phyloP scores from a whole-genome alignment of 176 grass and related monocot species.

The Tillandsia fasciculata region DNA sequence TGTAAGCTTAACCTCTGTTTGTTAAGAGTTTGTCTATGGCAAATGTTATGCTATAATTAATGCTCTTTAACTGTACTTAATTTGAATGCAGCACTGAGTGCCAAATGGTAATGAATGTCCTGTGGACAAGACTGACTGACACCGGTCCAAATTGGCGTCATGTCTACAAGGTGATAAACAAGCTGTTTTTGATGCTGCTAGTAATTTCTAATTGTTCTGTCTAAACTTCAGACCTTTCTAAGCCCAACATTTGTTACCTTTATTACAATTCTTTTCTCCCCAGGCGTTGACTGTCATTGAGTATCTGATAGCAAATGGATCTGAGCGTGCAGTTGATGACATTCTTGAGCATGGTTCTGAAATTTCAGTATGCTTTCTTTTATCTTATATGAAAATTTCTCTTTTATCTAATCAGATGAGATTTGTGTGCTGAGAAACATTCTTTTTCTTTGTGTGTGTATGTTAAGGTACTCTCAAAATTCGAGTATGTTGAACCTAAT shows the following conservation, averaged over 20 bases:
- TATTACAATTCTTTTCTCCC: neutral
- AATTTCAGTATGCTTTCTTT: conserved; percentile 63
- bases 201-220: conserved; percentile 5
- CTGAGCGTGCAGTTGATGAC: conserved; percentile 87
- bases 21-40: neutral
- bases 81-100: conserved; percentile 49
- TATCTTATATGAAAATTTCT: conserved; percentile 2
- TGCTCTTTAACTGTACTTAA: conserved; percentile 1
- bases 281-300: conserved; percentile 91
- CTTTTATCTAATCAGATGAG: conserved; percentile 4
- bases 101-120: conserved; percentile 94
- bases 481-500: conserved; percentile 93
- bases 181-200: conserved; percentile 12
- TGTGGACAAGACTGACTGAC: conserved; percentile 78
- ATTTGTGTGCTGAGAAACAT: conserved; percentile 13
- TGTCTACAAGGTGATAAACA: conserved; percentile 60
- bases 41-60: neutral
- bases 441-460: conserved; percentile 16
- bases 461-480: conserved; percentile 70
- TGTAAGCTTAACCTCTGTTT: conserved; percentile 11
- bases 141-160: conserved; percentile 78
- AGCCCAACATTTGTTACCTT: neutral
- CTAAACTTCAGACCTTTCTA: conserved; percentile 2
- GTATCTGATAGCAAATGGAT: conserved; percentile 95
- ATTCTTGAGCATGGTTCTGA: conserved; percentile 80